A percentile compares a stretch with the other conserved stretches of the same genome.
Evolutionary conservation across 768 basidiomycete species (phyloP).

Genomic region (Clitopilus hobsonii): DNA sequence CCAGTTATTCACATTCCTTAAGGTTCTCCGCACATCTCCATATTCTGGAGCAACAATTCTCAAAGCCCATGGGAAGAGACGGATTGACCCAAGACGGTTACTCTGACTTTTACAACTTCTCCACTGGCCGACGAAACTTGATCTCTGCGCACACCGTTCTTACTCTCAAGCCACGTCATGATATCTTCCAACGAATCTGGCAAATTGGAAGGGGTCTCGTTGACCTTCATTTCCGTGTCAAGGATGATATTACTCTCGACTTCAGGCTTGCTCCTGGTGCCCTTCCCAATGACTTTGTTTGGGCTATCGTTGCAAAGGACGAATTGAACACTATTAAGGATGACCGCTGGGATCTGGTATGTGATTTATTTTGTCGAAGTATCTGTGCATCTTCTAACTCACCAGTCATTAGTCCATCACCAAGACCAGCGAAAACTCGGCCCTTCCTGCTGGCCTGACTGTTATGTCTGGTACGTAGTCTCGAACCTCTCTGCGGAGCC

Average conservation of each 20-base stretch:
- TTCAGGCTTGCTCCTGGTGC: constrained; percentile 60
- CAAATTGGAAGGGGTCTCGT: constrained; percentile 60
- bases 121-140: constrained; percentile 78
- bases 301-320: constrained; percentile 79
- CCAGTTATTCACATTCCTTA: constrained; percentile 9
- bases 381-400: constrained; percentile 1
- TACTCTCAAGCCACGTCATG: constrained; percentile 78
- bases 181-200: constrained; percentile 62
- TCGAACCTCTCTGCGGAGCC: background rate
- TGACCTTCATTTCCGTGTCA: constrained; percentile 70
- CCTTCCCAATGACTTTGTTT: constrained; percentile 66
- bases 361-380: constrained; percentile 20
- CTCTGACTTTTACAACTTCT: constrained; percentile 80
- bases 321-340: constrained; percentile 67
- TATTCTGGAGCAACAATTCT: constrained; percentile 70
- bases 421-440: constrained; percentile 62
- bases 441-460: constrained; percentile 56
- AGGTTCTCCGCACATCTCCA: constrained; percentile 61
- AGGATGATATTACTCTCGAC: constrained; percentile 72
- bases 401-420: constrained; percentile 63
- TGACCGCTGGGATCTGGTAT: constrained; percentile 82
- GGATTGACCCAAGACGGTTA: constrained; percentile 65
- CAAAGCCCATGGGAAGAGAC: constrained; percentile 47
- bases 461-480: constrained; percentile 65
- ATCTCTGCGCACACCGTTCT: constrained; percentile 77